Evolutionary conservation across 805 yeast genomes (phyloP).

Genomic region (Tetrapisispora arboricola): DNA sequence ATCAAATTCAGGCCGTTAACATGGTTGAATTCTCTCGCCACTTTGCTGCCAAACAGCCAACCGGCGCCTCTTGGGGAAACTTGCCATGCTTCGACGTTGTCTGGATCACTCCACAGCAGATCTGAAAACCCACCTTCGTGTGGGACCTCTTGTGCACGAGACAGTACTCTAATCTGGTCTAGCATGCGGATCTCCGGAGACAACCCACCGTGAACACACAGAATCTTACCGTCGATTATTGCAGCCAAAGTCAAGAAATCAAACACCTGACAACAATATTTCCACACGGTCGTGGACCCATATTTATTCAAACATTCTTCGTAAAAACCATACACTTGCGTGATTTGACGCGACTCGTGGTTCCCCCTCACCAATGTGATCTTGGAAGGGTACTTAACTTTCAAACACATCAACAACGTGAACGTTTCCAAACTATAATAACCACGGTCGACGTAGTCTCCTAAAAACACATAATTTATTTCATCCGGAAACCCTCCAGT

Average conservation of each 20-base stretch:
- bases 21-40: slow-evolving; percentile 91
- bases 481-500: slow-evolving; percentile 88
- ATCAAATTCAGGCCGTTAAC: slow-evolving; percentile 80
- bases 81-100: slow-evolving; percentile 96
- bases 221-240: slow-evolving; percentile 83
- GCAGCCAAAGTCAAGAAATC: slow-evolving; percentile 93
- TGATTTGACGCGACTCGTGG: slow-evolving; percentile 93
- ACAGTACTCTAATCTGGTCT: slow-evolving; percentile 88
- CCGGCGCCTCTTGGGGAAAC: slow-evolving; percentile 98
- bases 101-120: slow-evolving; percentile 96
- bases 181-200: slow-evolving; percentile 96
- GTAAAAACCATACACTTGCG: slow-evolving; percentile 97
- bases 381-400: slow-evolving; percentile 75
- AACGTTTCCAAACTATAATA: slow-evolving; percentile 90
- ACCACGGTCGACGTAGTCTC: slow-evolving; percentile 98
- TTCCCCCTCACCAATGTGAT: slow-evolving; percentile 94
- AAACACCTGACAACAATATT: slow-evolving; percentile 91
- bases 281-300: slow-evolving; percentile 93
- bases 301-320: slow-evolving; percentile 91
- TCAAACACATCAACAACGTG: slow-evolving; percentile 84
- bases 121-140: slow-evolving; percentile 99
- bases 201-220: slow-evolving; percentile 96
- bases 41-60: slow-evolving; percentile 91
- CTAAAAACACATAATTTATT: slow-evolving; percentile 75
- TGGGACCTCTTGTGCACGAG: slow-evolving; percentile 96